Evolutionary conservation across 164 flowering plant species (phyloP).

Genomic region (Annona cherimola): DNA sequence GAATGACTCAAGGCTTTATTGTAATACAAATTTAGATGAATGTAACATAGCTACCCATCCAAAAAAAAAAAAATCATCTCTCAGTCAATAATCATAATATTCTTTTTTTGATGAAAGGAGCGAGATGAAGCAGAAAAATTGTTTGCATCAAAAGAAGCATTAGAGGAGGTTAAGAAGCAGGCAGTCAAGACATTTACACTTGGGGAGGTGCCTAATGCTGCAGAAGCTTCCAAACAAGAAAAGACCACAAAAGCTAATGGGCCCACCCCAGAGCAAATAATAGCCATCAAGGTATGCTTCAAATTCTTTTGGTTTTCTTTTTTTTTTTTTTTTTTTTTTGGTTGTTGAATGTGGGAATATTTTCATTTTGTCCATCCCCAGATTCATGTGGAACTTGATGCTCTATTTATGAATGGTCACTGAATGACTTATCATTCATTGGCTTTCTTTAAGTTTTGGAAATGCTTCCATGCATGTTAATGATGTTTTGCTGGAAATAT

Average conservation of each 20-base stretch:
- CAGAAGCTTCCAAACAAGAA: slow-evolving; percentile 52
- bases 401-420: background rate
- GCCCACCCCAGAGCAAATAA: slow-evolving; percentile 94
- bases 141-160: slow-evolving; percentile 79
- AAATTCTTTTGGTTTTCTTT: background rate
- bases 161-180: slow-evolving; percentile 64
- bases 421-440: background rate
- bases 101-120: slow-evolving; percentile 47
- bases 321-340: background rate
- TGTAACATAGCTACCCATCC: no score
- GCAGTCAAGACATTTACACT: slow-evolving; percentile 50
- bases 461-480: background rate
- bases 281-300: slow-evolving; percentile 79
- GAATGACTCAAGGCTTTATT: no score
- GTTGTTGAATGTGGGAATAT: background rate
- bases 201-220: slow-evolving; percentile 42
- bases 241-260: slow-evolving; percentile 54
- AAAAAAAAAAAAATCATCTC: no score
- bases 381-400: background rate
- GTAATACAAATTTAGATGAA: no score
- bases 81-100: slow-evolving; percentile 2
- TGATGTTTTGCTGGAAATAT: slow-evolving; percentile 11
- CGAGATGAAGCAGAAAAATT: slow-evolving; percentile 62
- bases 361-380: background rate
- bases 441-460: background rate